Base-by-base conservation (phyloP, 2,329 filamentous ascomycete species). In the Colletotrichum plurivorum region DNA sequence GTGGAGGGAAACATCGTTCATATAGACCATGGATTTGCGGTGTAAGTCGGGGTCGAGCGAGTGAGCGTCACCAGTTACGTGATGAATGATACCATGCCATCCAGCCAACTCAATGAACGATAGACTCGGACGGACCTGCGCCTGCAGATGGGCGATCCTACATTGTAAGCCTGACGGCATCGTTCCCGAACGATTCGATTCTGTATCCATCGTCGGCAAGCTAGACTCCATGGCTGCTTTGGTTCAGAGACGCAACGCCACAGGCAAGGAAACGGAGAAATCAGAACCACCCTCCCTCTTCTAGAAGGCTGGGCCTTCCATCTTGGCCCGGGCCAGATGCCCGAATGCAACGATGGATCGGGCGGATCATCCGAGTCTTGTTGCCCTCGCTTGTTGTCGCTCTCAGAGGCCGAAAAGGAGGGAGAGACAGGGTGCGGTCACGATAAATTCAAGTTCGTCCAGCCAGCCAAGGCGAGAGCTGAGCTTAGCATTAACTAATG, bases 271-370 rank as follows among this genome's bases (percentile, higher is more conserved):
- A 31, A 10, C 27, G 27, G 27, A 31, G 8, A 31, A 31, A 31
- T 31, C 43, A 57, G 1, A 20, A 39, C 3, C 18, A 0, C 13
- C 0, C 48, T 39, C 2, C 31, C 27, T 45, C 1, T 51, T 20
- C 1, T 1, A 4, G 31, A 36, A 16, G 15, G 18, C n/a, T 41
- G 1, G 25, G 49, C 43, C 22, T 45, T 12, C 41, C 2, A 15
- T 43, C 12, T 43, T 51, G 45, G 20, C 27, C 39, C 61, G 61
- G 61, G 45, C 12, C 20, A 43, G 43, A 8, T n/a, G 46, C 8
- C 61, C 53, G 61, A 51, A 27, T 64, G 53, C 45, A 16, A 64
- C 45, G 16, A n/a, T 52, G 18, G 31, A 58, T 64, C 53, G 61
- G 61, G 31, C 53, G 61, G 61, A 41, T 27, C 16, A 64, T 22